These are phyloP conservation scores for Monosporozyma siamensis DNA, from an alignment of 805 yeast species.

Conservation along the genomic window DNA sequence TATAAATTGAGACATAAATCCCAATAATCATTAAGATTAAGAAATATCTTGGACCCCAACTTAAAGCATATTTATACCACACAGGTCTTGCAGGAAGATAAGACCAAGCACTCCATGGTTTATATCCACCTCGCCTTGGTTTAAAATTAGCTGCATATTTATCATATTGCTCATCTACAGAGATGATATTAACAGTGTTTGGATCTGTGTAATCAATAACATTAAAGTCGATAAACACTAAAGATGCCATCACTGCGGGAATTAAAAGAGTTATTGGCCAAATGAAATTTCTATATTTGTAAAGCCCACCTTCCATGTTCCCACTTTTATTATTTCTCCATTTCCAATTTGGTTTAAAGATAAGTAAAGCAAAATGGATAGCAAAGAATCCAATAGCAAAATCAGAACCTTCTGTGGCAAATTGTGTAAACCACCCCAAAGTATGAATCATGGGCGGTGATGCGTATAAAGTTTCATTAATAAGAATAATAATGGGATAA, in stretches of 20 bases:
- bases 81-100: constrained; percentile 62
- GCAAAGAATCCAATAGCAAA: constrained; percentile 76
- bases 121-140: constrained; percentile 41
- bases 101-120: constrained; percentile 64
- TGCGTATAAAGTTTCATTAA: constrained; percentile 37
- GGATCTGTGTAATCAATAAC: constrained; percentile 9
- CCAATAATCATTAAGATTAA: constrained; percentile 52
- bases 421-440: constrained; percentile 74
- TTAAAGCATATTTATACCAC: constrained; percentile 64
- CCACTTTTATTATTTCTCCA: constrained; percentile 32
- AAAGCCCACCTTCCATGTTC: constrained; percentile 68
- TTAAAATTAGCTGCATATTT: constrained; percentile 10
- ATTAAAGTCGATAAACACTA: constrained; percentile 49
- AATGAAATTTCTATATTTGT: constrained; percentile 45
- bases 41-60: constrained; percentile 76
- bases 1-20: constrained; percentile 62
- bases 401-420: constrained; percentile 79
- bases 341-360: constrained; percentile 52
- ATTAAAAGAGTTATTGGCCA: constrained; percentile 49
- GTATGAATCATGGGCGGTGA: constrained; percentile 47
- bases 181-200: constrained; percentile 16
- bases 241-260: constrained; percentile 59
- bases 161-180: constrained; percentile 17
- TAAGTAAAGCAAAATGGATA: constrained; percentile 65
- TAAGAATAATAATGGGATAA: constrained; percentile 53